Percentiles rank a stretch among this genome's conserved stretches.
Conservation (phyloP, 306 rosid species). For the Acmispon strigosus region DNA sequence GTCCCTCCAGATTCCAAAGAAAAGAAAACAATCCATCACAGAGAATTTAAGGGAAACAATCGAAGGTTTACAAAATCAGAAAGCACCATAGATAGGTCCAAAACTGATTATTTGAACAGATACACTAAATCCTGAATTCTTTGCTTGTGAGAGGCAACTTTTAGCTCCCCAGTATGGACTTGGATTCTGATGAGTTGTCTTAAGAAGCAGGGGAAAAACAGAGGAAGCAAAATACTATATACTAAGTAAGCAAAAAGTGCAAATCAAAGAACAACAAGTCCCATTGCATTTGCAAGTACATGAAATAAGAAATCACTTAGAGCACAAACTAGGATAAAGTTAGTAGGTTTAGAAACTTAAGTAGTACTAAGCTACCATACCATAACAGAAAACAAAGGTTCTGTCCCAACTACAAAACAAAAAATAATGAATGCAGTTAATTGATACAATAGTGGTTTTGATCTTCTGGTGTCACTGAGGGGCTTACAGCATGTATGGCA, state of each 20-base stretch:
- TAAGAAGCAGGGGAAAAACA: neutral
- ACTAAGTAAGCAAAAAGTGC: neutral
- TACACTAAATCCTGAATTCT: neutral
- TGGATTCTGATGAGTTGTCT: neutral
- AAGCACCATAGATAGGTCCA: neutral
- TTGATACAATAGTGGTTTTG: neutral
- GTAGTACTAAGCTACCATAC: neutral
- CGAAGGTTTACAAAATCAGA: neutral
- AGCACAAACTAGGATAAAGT: neutral
- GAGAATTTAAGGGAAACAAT: neutral
- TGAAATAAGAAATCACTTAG: neutral
- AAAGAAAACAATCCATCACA: constrained; percentile 1
- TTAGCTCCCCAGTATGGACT: neutral
- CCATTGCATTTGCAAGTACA: neutral
- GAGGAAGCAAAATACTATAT: neutral
- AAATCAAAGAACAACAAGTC: neutral
- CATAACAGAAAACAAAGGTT: neutral
- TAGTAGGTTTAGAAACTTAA: neutral
- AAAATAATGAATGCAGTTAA: neutral
- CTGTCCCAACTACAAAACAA: neutral
- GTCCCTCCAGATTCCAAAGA: neutral
- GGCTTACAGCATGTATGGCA: neutral
- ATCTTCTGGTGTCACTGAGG: neutral
- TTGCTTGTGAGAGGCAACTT: neutral
- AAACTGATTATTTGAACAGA: neutral